Conservation (phyloP, 73 alveolate species). For the Diophrys sp. region DNA sequence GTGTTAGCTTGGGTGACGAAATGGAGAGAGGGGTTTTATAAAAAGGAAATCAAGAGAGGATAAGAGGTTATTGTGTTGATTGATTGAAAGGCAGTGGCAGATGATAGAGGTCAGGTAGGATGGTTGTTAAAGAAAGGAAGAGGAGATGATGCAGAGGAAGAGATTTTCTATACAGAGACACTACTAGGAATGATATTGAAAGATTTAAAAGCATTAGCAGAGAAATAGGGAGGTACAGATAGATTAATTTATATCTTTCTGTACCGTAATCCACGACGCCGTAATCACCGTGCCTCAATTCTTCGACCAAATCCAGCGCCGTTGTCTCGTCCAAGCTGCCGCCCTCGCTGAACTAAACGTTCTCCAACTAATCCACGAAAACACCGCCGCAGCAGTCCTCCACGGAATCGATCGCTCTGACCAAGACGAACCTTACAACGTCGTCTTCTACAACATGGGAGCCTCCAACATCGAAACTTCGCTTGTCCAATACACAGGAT, state of each 20-base stretch:
- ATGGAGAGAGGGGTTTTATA: too few relatives aligned
- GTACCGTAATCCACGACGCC: slow-evolving; percentile 50
- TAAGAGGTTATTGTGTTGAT: too few relatives aligned
- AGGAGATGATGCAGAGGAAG: neutral
- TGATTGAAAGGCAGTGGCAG: slow-evolving; percentile 28
- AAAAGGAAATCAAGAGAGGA: too few relatives aligned
- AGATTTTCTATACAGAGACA: slow-evolving; percentile 44
- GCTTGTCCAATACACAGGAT: slow-evolving; percentile 69
- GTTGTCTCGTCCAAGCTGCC: slow-evolving; percentile 18
- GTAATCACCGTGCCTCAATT: slow-evolving; percentile 71
- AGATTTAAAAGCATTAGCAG: slow-evolving; percentile 48
- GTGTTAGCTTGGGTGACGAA: too few relatives aligned
- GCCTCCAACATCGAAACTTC: slow-evolving; percentile 85
- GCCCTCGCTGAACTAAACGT: slow-evolving; percentile 81
- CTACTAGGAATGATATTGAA: slow-evolving; percentile 64
- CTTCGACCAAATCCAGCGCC: slow-evolving; percentile 53
- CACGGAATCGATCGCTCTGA: slow-evolving; percentile 81
- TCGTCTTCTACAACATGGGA: slow-evolving; percentile 92
- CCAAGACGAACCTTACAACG: slow-evolving; percentile 36
- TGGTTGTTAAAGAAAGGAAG: neutral
- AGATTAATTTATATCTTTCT: too few relatives aligned
- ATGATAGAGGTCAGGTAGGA: slow-evolving; percentile 47
- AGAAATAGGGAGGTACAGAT: slow-evolving; percentile 43
- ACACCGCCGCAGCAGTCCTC: slow-evolving; percentile 92
- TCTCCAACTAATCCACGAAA: slow-evolving; percentile 83